Evolutionary conservation across 2,329 filamentous ascomycete species (phyloP).

Genomic region (Trichoderma koningii): DNA sequence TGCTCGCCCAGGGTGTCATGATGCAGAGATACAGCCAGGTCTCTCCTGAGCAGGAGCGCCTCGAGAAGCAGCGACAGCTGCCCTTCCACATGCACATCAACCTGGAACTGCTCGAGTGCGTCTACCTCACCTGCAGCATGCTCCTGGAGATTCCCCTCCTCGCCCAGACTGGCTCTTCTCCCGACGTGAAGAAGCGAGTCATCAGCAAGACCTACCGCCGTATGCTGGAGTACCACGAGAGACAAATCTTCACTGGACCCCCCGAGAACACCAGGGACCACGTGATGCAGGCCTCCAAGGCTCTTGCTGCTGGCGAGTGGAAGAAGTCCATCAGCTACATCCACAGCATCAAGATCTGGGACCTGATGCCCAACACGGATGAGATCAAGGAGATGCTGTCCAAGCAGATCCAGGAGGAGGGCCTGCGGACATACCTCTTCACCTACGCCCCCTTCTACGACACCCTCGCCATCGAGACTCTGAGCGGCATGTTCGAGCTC

Average conservation of each 20-base stretch:
- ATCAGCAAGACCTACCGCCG: conserved; percentile 99
- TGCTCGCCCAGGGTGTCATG: conserved; percentile 96
- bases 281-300: conserved; percentile 98
- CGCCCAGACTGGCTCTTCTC: conserved; percentile 93
- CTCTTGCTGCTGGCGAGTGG: conserved; percentile 95
- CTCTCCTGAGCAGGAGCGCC: conserved; percentile 93
- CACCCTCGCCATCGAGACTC: conserved; percentile 81
- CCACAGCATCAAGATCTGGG: conserved; percentile 99
- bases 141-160: conserved; percentile 96
- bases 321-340: conserved; percentile 94
- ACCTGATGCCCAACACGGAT: conserved; percentile 88
- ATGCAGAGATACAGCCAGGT: conserved; percentile 97
- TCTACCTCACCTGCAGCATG: conserved; percentile 99
- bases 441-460: conserved; percentile 99
- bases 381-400: conserved; percentile 97
- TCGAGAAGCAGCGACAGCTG: conserved; percentile 95
- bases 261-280: conserved; percentile 99
- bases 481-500: conserved; percentile 95
- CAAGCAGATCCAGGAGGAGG: conserved; percentile 98
- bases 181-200: conserved; percentile 93
- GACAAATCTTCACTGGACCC: conserved; percentile 97
- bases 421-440: conserved; percentile 96
- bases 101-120: conserved; percentile 94
- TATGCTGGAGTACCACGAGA: conserved; percentile 99
- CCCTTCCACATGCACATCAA: conserved; percentile 99